Evolutionary conservation across 2,329 filamentous ascomycete genomes (phyloP), one percentile per base, ranked within the genome.

Genomic region (Herpotrichia juniperi): DNA sequence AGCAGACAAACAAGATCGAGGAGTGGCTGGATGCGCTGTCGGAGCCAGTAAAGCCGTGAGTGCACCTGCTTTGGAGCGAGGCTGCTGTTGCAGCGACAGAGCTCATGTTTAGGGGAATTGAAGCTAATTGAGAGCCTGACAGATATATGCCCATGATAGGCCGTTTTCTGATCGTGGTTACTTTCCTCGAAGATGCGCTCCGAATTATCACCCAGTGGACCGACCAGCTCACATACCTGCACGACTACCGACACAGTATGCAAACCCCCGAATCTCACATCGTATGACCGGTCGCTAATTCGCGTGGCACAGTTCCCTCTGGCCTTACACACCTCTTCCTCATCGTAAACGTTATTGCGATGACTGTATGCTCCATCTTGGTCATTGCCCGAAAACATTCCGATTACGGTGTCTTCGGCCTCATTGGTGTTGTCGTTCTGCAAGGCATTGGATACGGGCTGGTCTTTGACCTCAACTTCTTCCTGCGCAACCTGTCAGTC

Each of bases 401-500:
- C 61, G 93, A 96, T 77, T 93, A 92, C 76, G 94, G 93, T 53
- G 94, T 97, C 53, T 86, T 81, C 56, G 94, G 93, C 57, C 89
- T 99, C 58, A 89, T 97, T 74, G 89, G 81, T 47, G 94, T 99
- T 47, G 93, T 99, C 46, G 77, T 99, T 57, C 88, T 92, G 28
- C 94, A 99, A 78, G 94, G 93, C 17, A 85, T 99, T 50, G 94
- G 94, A 66, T 99, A 99, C 75, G 94, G 94, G 53, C 85, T 99
- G 57, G 96, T 99, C 76, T 97, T 99, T 76, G 94, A 99, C 77
- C 85, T 97, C 72, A 99, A 97, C 86, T 99, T 99, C 83, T 99
- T 99, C 87, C 89, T 99, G 60, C 93, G 94, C 78, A 99, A 99
- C 74, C 83, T 99, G 56, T 96, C 92, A 61, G 94, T 99, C 68